Base-by-base conservation (phyloP, 2,329 filamentous ascomycete species). In the Trichoderma gracile region DNA sequence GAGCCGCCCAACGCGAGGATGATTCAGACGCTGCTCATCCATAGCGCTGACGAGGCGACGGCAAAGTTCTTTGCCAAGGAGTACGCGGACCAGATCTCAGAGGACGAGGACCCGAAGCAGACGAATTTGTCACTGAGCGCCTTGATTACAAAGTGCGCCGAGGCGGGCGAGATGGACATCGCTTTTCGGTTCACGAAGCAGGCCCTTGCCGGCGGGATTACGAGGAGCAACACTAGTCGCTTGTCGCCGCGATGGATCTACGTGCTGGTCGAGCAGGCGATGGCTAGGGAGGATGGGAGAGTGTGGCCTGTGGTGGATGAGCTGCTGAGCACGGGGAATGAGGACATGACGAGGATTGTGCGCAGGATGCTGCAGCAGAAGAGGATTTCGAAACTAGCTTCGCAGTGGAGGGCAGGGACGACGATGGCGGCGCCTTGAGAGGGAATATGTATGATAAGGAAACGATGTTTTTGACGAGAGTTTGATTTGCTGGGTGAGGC, bases 281-380 rank as follows among this genome's bases (percentile, higher is more conserved):
- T 73, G 19, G 70, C 67, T 23, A 68, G 66, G 17, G 69, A 77
- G 67, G 74, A 78, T 25, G 55, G 66, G 21, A 69, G 74, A 7
- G 72, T 78, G 49, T 77, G 74, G 75, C 59, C 66, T 7, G 65
- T 77, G 5, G 68, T 77, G 40, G 75, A 77, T 55, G 66, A 67
- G 53, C 52, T 77, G 50, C 58, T 67, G 38, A 61, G 64, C 57
- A 64, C 61, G 21, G 45, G 53, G n/a, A 65, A 70, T 38, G 71
- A 70, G 10, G 67, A 66, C 1, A 66, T 67, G 25, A 67, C 62
- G 12, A 53, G 66, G 23, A 69, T 68, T 62, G 64, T 75, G 63
- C 67, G 67, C 54, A 64, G 55, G 62, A 64, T 75, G 15, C 68
- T 76, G 54, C 67, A 69, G 42, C 67, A 70, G 61, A 69, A 67